Conservation (phyloP, 768 basidiomycete genomes). For the Pulveroboletus sp. region DNA sequence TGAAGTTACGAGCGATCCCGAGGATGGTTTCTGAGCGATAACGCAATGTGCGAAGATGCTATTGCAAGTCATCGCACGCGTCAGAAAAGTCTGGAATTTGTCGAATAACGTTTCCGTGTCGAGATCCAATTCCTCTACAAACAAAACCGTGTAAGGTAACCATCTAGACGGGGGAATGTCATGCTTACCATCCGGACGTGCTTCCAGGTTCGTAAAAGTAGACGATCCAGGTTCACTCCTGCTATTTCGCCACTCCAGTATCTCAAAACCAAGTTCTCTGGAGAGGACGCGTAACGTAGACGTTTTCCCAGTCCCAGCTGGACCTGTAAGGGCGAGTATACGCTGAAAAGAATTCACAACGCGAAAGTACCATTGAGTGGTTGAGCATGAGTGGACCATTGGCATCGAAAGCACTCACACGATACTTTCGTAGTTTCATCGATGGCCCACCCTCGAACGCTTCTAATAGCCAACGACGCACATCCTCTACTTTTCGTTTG, state of each 20-base stretch:
- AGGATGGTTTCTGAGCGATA: conserved; percentile 8
- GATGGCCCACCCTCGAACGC: conserved; percentile 39
- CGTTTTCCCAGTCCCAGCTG: conserved; percentile 90
- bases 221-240: conserved; percentile 47
- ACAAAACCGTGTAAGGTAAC: background rate
- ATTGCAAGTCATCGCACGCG: conserved; percentile 60
- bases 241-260: conserved; percentile 83
- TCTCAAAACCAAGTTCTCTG: conserved; percentile 69
- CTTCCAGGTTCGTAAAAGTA: conserved; percentile 18
- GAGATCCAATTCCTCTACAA: conserved; percentile 12
- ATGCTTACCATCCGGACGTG: conserved; percentile 7
- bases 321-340: conserved; percentile 82
- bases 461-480: conserved; percentile 71
- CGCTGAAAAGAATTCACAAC: conserved; percentile 45
- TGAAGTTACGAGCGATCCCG: conserved; percentile 1
- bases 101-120: conserved; percentile 40
- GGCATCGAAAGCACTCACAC: background rate
- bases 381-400: background rate
- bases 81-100: conserved; percentile 76
- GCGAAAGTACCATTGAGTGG: background rate
- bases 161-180: background rate
- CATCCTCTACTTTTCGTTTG: conserved; percentile 73
- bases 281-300: conserved; percentile 77
- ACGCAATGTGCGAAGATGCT: conserved; percentile 41
- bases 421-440: no score